A percentile compares a stretch with the other conserved stretches of the same genome.
Evolutionary conservation across 257 asterid genomes (phyloP).

Genomic region (Jasminum sambac): DNA sequence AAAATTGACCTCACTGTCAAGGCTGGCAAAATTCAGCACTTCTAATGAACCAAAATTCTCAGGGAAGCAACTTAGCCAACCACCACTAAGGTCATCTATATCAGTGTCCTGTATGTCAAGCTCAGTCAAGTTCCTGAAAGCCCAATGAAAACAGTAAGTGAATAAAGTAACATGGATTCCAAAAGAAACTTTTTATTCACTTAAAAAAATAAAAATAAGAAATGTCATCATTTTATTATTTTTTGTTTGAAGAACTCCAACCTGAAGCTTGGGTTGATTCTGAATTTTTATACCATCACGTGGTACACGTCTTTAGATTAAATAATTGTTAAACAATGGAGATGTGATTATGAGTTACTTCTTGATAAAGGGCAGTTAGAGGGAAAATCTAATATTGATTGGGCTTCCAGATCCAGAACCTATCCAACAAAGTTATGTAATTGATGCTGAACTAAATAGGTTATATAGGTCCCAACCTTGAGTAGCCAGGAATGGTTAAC

Average conservation of each 20-base stretch:
- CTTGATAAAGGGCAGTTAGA: neutral
- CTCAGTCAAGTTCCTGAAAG: conserved; percentile 79
- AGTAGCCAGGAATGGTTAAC: neutral
- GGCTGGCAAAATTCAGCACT: conserved; percentile 67
- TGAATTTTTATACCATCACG: neutral
- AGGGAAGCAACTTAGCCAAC: conserved; percentile 79
- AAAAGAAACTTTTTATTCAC: neutral
- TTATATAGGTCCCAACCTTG: neutral
- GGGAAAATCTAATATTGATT: neutral
- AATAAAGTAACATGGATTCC: conserved; percentile 3
- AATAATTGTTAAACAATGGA: neutral
- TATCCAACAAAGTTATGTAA: neutral
- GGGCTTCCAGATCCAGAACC: neutral
- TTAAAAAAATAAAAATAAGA: too few relatives aligned
- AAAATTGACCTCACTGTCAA: conserved; percentile 59
- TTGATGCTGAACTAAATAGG: neutral
- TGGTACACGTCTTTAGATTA: neutral
- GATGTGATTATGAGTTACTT: neutral
- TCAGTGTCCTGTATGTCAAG: conserved; percentile 76
- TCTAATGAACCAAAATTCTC: conserved; percentile 71
- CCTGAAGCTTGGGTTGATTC: neutral
- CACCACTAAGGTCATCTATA: conserved; percentile 54
- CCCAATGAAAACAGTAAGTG: conserved; percentile 20
- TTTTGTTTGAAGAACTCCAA: neutral
- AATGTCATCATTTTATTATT: neutral